phyloP scores from a whole-genome alignment of 202 grass and related monocot species.

The Setaria viridis region DNA sequence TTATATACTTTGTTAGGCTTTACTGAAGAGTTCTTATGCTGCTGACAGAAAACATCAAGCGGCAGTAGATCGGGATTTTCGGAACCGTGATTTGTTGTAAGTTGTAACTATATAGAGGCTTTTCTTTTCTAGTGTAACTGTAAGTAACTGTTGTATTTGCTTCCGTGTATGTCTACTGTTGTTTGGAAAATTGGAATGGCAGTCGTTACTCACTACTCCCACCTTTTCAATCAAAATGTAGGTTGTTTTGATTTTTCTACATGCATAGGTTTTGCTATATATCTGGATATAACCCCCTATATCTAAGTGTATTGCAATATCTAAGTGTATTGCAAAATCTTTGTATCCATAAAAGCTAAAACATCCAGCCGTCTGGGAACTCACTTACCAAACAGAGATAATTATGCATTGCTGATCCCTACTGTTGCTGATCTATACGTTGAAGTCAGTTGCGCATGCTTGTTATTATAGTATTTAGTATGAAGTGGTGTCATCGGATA shows the following conservation, averaged over 20 bases:
- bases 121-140: conserved; percentile 36
- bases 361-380: neutral
- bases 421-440: neutral
- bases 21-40: conserved; percentile 13
- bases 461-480: too few species aligned
- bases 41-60: neutral
- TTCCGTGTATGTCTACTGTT: neutral
- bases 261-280: too few species aligned
- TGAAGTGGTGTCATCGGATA: too few species aligned
- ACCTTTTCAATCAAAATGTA: too few species aligned
- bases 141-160: conserved; percentile 36
- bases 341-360: too few species aligned
- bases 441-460: too few species aligned
- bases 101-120: conserved; percentile 26
- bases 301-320: too few species aligned
- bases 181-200: neutral
- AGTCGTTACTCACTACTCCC: neutral
- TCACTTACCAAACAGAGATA: neutral
- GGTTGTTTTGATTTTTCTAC: too few species aligned
- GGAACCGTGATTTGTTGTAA: conserved; percentile 23
- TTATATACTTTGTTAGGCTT: conserved; percentile 24
- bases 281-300: too few species aligned
- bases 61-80: neutral
- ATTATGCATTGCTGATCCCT: neutral
- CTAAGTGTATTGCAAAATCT: too few species aligned